A percentile compares a stretch with the other conserved stretches of the same genome.
Evolutionary conservation across 768 basidiomycete species (phyloP).

Genomic region (Mycena vitilis): DNA sequence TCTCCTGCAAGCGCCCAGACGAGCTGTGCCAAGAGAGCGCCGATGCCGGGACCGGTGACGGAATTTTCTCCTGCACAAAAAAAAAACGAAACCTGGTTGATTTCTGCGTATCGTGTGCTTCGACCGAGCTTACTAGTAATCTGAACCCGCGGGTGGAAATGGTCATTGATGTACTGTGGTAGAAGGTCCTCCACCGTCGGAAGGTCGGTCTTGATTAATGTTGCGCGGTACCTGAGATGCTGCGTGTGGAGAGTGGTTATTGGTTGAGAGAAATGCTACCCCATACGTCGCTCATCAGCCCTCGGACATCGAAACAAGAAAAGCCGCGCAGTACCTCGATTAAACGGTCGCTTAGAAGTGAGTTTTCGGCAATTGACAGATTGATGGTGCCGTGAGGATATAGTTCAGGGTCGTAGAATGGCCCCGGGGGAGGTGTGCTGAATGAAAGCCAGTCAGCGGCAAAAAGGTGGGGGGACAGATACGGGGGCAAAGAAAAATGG

Average conservation of each 20-base stretch:
- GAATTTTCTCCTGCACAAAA: conserved; percentile 29
- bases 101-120: too few relatives aligned
- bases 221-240: conserved; percentile 29
- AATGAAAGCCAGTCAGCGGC: background rate
- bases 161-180: conserved; percentile 33
- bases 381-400: conserved; percentile 31
- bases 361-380: conserved; percentile 35
- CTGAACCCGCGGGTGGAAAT: conserved; percentile 28
- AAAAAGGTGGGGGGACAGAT: background rate
- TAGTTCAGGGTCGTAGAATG: conserved; percentile 31
- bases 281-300: background rate
- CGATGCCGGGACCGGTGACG: conserved; percentile 33
- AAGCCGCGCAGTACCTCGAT: conserved; percentile 24
- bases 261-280: conserved; percentile 29
- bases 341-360: conserved; percentile 24
- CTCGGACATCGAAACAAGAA: background rate
- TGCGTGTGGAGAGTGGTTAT: conserved; percentile 13
- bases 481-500: background rate
- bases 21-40: conserved; percentile 31
- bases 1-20: conserved; percentile 34
- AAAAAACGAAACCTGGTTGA: background rate
- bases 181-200: conserved; percentile 34
- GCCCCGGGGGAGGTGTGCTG: conserved; percentile 18
- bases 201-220: conserved; percentile 22
- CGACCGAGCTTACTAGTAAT: conserved; percentile 22